Evolutionary conservation across 1,284 basidiomycete species (phyloP).

Genomic region (Rhodotorula sp.): DNA sequence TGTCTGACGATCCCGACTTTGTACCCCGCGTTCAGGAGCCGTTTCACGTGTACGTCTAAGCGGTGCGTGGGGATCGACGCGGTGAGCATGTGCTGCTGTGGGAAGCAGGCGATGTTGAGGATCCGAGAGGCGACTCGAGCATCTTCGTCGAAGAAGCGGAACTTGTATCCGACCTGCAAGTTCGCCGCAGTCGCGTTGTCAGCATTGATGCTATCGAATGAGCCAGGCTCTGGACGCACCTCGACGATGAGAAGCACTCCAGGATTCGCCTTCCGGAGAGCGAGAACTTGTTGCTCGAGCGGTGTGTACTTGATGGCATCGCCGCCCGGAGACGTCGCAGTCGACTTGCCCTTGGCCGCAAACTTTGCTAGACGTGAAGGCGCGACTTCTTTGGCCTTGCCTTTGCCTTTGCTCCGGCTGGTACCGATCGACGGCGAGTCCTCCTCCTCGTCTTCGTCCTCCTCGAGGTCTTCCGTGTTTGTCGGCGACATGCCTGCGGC

Average conservation of each 20-base stretch:
- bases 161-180: conserved; percentile 42
- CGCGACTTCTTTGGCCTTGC: conserved; percentile 9
- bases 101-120: conserved; percentile 39
- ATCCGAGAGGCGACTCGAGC: conserved; percentile 32
- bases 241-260: conserved; percentile 43
- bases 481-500: background rate
- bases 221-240: conserved; percentile 5
- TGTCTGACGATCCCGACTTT: conserved; percentile 93
- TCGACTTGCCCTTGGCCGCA: conserved; percentile 8
- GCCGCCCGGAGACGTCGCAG: background rate
- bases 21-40: conserved; percentile 81
- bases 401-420: conserved; percentile 16
- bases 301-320: conserved; percentile 43
- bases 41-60: conserved; percentile 80
- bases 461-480: background rate
- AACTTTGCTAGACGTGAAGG: conserved; percentile 15
- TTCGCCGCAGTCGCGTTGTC: background rate
- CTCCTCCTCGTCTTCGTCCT: background rate
- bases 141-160: conserved; percentile 44
- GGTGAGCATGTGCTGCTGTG: conserved; percentile 33
- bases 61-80: conserved; percentile 50
- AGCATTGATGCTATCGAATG: too few relatives aligned
- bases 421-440: background rate
- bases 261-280: conserved; percentile 39
- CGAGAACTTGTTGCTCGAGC: conserved; percentile 44